Conservation (phyloP, 1,139 yeast genomes). For the Pichia sp. region DNA sequence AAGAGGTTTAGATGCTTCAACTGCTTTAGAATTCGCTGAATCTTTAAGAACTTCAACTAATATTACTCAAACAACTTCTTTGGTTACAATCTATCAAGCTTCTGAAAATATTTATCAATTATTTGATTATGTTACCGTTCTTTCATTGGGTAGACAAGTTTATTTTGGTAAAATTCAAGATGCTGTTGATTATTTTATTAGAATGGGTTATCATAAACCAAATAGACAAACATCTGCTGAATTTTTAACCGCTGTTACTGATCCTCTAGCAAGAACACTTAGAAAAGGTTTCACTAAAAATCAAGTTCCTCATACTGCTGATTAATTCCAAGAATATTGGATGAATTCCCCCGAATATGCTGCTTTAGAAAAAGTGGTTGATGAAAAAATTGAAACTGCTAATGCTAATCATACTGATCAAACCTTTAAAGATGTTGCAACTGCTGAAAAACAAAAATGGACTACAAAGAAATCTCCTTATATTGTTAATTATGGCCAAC, state of each 20-base stretch:
- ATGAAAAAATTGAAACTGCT: conserved; percentile 18
- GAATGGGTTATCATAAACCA: conserved; percentile 67
- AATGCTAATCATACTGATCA: neutral
- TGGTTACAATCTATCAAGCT: conserved; percentile 79
- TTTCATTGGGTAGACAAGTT: conserved; percentile 75
- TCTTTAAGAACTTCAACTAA: conserved; percentile 62
- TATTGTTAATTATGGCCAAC: conserved; percentile 40
- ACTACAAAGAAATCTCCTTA: conserved; percentile 35
- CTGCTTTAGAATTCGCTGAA: conserved; percentile 67
- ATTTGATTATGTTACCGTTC: conserved; percentile 66
- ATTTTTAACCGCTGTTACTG: conserved; percentile 70
- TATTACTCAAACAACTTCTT: conserved; percentile 51
- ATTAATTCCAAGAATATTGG: conserved; percentile 47
- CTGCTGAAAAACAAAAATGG: conserved; percentile 29
- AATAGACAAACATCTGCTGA: conserved; percentile 80
- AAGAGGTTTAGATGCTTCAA: conserved; percentile 69
- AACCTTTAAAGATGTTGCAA: neutral
- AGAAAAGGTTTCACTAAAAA: conserved; percentile 39
- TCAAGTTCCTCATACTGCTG: conserved; percentile 30
- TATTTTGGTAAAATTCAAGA: conserved; percentile 56
- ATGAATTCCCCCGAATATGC: conserved; percentile 33
- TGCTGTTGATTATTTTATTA: conserved; percentile 55
- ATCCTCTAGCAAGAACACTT: conserved; percentile 42
- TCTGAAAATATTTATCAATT: conserved; percentile 70
- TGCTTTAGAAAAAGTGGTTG: conserved; percentile 27